Conservation (phyloP, 768 basidiomycete genomes). For the Trametes cubensis region DNA sequence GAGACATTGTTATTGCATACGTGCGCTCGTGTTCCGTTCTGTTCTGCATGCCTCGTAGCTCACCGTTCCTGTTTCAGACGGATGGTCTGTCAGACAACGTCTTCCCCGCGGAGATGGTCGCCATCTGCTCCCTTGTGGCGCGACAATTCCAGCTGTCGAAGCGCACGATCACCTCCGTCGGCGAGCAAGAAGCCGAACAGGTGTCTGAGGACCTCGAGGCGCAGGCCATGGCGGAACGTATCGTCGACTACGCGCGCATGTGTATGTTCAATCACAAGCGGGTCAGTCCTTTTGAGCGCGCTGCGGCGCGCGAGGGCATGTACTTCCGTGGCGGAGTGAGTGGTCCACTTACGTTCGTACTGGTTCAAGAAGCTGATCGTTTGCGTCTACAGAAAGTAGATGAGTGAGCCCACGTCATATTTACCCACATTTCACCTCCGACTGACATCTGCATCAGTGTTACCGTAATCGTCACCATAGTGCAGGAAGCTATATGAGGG, state of each 20-base stretch:
- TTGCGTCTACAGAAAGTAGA: slow-evolving; percentile 66
- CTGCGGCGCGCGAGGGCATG: slow-evolving; percentile 64
- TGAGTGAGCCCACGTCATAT: slow-evolving; percentile 53
- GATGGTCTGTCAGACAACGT: slow-evolving; percentile 60
- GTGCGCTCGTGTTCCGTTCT: slow-evolving; percentile 30
- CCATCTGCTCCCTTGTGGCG: slow-evolving; percentile 68
- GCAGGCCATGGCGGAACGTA: slow-evolving; percentile 70
- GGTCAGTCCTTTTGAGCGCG: slow-evolving; percentile 76
- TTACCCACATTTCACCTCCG: slow-evolving; percentile 14
- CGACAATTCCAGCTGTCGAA: slow-evolving; percentile 37
- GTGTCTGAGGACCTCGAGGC: slow-evolving; percentile 63
- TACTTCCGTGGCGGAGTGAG: slow-evolving; percentile 74
- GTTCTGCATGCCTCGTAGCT: background rate
- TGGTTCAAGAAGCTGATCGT: slow-evolving; percentile 4
- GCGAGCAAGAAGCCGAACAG: slow-evolving; percentile 2
- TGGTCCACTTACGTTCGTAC: slow-evolving; percentile 26
- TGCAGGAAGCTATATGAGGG: slow-evolving; percentile 58
- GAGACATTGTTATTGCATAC: slow-evolving; percentile 54
- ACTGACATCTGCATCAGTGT: slow-evolving; percentile 48
- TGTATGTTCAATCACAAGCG: slow-evolving; percentile 71
- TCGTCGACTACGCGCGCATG: slow-evolving; percentile 66
- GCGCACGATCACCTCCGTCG: slow-evolving; percentile 12
- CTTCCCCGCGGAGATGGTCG: slow-evolving; percentile 68
- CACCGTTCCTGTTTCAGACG: slow-evolving; percentile 41
- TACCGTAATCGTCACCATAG: slow-evolving; percentile 68